Evolutionary conservation across 768 basidiomycete genomes (phyloP).

Genomic region (Termitomyces sp.): DNA sequence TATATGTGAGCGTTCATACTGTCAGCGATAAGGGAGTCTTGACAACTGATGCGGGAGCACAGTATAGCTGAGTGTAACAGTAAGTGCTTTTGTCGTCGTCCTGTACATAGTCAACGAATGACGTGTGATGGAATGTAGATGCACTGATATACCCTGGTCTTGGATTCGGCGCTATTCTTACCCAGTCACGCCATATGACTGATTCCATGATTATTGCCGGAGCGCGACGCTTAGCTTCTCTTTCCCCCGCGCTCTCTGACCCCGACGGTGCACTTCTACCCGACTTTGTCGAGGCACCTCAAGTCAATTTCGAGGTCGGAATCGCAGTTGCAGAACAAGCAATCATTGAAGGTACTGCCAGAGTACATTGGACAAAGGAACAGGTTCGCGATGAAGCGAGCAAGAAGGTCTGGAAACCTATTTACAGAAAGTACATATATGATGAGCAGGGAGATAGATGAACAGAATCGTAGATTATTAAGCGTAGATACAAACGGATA

Average conservation of each 20-base stretch:
- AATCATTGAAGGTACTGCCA: slow-evolving; percentile 62
- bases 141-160: slow-evolving; percentile 84
- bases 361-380: slow-evolving; percentile 51
- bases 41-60: not conserved
- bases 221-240: slow-evolving; percentile 63
- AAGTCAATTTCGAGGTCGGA: slow-evolving; percentile 76
- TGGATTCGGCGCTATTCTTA: slow-evolving; percentile 73
- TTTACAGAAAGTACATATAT: slow-evolving; percentile 61
- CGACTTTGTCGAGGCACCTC: slow-evolving; percentile 67
- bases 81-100: slow-evolving; percentile 16
- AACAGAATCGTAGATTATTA: not conserved
- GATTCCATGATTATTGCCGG: slow-evolving; percentile 90
- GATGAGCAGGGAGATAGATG: slow-evolving; percentile 41
- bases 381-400: slow-evolving; percentile 49
- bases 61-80: slow-evolving; percentile 76
- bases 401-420: slow-evolving; percentile 56
- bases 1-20: slow-evolving; percentile 44
- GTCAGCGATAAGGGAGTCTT: not conserved
- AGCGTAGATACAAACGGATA: not conserved
- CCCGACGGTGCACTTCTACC: slow-evolving; percentile 71
- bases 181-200: slow-evolving; percentile 57
- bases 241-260: slow-evolving; percentile 71
- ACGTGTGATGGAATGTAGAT: slow-evolving; percentile 50
- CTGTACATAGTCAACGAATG: not conserved
- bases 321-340: slow-evolving; percentile 78